Percentiles rank a stretch among this genome's conserved stretches.
Conservation (phyloP, 2,329 filamentous ascomycete genomes). For the Penicillium sp. region DNA sequence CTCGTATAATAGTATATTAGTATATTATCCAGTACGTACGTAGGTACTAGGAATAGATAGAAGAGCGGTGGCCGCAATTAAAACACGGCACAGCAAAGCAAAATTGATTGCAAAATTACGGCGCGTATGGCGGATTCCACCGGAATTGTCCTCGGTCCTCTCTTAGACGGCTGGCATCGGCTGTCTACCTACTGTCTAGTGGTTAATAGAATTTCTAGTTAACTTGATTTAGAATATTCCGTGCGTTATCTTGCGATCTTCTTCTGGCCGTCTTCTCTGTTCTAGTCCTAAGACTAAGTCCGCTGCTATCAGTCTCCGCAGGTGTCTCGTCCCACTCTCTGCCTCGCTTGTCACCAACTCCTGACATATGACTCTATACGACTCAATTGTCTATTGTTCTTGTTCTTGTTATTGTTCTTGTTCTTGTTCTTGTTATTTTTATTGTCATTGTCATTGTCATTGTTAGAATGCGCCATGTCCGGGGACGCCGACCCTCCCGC, state of each 20-base stretch:
- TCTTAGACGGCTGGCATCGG: background rate
- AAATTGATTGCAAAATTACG: no score
- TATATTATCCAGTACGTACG: no score
- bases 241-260: background rate
- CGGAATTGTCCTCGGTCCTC: background rate
- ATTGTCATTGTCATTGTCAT: background rate
- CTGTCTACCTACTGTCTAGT: background rate
- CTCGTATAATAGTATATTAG: no score
- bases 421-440: background rate
- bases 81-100: no score
- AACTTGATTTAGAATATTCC: background rate
- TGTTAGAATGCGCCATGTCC: conserved; percentile 15
- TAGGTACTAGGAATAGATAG: no score
- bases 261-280: background rate
- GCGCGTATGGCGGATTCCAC: conserved; percentile 1
- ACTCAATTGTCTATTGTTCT: no score
- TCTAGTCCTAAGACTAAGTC: no score
- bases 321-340: background rate
- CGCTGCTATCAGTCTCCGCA: background rate
- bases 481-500: conserved; percentile 13
- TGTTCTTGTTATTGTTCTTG: background rate
- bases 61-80: no score
- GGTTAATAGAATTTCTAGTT: no score
- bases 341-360: background rate
- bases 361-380: no score